Percentiles rank a stretch among this genome's conserved stretches.
Evolutionary conservation across 208 protist genomes (phyloP).

Genomic region (Vickermania spadyakhi): DNA sequence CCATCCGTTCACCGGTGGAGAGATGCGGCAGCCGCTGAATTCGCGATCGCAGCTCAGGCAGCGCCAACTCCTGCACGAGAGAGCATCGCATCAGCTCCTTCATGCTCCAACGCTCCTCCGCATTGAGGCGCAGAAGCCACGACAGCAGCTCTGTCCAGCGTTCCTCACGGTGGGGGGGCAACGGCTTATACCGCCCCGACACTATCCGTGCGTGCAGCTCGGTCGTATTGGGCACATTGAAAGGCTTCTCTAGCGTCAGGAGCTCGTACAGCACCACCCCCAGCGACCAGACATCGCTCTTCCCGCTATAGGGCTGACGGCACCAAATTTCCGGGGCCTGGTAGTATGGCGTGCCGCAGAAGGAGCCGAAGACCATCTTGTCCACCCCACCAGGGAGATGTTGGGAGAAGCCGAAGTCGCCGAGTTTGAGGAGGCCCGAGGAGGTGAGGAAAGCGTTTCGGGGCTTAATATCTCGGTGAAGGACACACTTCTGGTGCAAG

Average conservation of each 20-base stretch:
- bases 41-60: conserved; percentile 31
- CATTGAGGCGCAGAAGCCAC: conserved; percentile 44
- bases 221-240: conserved; percentile 27
- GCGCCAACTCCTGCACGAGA: conserved; percentile 24
- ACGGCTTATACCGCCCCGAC: conserved; percentile 24
- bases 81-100: conserved; percentile 29
- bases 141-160: conserved; percentile 23
- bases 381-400: conserved; percentile 48
- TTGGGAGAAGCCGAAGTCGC: conserved; percentile 74
- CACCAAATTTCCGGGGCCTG: conserved; percentile 86
- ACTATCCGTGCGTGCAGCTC: conserved; percentile 49
- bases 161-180: conserved; percentile 26
- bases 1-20: conserved; percentile 10
- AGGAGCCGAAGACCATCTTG: conserved; percentile 34
- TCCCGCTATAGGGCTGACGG: conserved; percentile 80
- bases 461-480: conserved; percentile 82
- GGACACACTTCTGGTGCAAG: conserved; percentile 59
- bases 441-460: conserved; percentile 60
- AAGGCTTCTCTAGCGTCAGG: conserved; percentile 56
- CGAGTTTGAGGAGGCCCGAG: conserved; percentile 71
- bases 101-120: conserved; percentile 29
- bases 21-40: conserved; percentile 33
- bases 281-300: conserved; percentile 87
- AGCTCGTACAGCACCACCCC: conserved; percentile 80
- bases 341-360: conserved; percentile 85